These are phyloP conservation scores for Boletus rex-veris DNA, from an alignment of 768 basidiomycete genomes.

Conservation along the genomic window DNA sequence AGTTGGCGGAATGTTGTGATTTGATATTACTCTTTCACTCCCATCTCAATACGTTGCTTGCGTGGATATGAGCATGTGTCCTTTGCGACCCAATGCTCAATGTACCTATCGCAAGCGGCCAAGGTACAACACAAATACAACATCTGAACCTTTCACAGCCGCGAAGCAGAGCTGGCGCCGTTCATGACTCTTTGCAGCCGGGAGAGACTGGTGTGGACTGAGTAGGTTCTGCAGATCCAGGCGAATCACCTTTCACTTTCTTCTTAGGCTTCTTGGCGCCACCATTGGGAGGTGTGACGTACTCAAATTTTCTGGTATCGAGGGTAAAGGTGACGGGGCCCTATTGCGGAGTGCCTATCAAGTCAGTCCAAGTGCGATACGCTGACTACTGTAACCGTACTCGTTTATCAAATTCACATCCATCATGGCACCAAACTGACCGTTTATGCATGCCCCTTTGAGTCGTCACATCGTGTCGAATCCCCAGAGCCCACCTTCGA, in stretches of 20 bases:
- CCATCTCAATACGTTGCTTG: constrained; percentile 10
- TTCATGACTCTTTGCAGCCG: constrained; percentile 9
- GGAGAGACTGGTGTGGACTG: neutral
- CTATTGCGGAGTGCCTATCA: constrained; percentile 33
- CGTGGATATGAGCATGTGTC: neutral
- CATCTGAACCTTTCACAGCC: neutral
- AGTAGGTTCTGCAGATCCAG: constrained; percentile 4
- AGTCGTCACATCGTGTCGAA: neutral
- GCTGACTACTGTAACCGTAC: constrained; percentile 37
- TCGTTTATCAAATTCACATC: constrained; percentile 84
- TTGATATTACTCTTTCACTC: neutral
- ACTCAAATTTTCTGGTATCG: constrained; percentile 78
- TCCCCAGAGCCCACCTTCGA: constrained; percentile 55
- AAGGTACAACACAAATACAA: neutral
- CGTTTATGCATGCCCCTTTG: constrained; percentile 49
- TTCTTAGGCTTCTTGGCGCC: constrained; percentile 9
- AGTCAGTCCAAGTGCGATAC: neutral
- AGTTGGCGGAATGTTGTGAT: constrained; percentile 67
- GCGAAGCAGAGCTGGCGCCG: neutral
- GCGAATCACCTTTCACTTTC: constrained; percentile 1
- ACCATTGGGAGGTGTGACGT: constrained; percentile 35
- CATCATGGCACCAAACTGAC: constrained; percentile 98
- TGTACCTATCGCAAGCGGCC: neutral
- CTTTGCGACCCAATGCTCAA: neutral
- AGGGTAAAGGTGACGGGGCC: constrained; percentile 85